Evolutionary conservation across 192 early-diverging fungal genomes (phyloP).

Genomic region (Spizellomyces sp.): DNA sequence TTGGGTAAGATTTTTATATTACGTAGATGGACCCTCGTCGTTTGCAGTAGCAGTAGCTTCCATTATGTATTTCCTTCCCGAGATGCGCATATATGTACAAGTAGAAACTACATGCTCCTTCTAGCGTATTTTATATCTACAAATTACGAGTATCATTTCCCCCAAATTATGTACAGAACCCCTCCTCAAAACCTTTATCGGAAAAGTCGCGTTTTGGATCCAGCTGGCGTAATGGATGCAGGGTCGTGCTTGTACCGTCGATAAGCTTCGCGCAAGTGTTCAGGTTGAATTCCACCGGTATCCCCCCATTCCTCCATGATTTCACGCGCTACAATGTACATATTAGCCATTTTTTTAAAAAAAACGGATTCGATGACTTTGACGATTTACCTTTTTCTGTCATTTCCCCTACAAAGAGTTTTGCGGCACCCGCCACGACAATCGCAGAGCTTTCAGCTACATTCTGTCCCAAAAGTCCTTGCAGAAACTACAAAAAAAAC

Average conservation of each 20-base stretch:
- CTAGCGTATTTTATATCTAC: too few species aligned
- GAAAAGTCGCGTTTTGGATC: constrained; percentile 7
- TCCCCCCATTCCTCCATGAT: constrained; percentile 82
- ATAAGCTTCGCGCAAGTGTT: constrained; percentile 85
- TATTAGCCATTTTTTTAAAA: neutral
- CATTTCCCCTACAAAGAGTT: constrained; percentile 91
- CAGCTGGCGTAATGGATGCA: constrained; percentile 3
- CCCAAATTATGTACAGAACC: neutral
- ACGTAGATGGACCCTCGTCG: too few species aligned
- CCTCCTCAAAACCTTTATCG: neutral
- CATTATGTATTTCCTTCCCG: too few species aligned
- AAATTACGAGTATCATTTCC: neutral
- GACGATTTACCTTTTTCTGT: constrained; percentile 66
- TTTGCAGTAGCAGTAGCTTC: too few species aligned
- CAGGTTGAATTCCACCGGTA: constrained; percentile 74
- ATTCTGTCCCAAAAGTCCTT: constrained; percentile 42
- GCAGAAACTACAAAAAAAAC: constrained; percentile 14
- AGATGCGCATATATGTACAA: too few species aligned
- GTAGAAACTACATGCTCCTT: too few species aligned
- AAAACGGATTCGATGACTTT: neutral
- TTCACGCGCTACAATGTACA: constrained; percentile 58
- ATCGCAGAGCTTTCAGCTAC: constrained; percentile 68
- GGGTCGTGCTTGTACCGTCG: constrained; percentile 68
- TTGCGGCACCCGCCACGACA: constrained; percentile 86
- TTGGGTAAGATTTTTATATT: too few species aligned